Conservation (phyloP, 1,139 yeast genomes). For the Yamadazyma epiphylla region DNA sequence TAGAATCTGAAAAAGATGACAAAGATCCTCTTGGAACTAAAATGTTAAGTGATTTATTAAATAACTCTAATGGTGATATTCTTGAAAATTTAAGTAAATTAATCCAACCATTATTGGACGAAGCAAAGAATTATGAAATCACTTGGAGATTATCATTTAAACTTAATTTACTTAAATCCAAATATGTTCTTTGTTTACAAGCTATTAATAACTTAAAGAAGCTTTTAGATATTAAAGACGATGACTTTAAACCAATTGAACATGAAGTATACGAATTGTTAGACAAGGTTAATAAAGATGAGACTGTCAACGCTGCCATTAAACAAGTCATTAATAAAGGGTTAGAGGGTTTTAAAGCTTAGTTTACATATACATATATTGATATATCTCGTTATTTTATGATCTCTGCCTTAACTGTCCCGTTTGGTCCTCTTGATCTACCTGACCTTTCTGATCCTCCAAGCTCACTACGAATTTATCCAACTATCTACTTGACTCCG, state of each 20-base stretch:
- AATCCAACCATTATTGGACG: conserved; percentile 30
- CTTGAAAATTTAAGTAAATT: conserved; percentile 27
- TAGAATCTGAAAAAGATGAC: conserved; percentile 44
- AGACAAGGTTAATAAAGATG: conserved; percentile 21
- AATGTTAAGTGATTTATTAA: conserved; percentile 24
- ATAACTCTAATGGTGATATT: conserved; percentile 21
- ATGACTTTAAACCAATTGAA: conserved; percentile 19
- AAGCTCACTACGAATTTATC: conserved; percentile 44
- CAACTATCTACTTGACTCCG: conserved; percentile 57
- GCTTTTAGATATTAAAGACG: conserved; percentile 18
- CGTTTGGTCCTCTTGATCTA: no score
- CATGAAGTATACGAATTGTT: conserved; percentile 24
- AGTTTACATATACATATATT: conserved; percentile 1
- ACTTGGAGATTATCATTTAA: conserved; percentile 39
- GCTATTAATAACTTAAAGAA: conserved; percentile 37
- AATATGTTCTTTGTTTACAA: conserved; percentile 46
- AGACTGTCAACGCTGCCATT: conserved; percentile 36
- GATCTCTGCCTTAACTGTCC: no score
- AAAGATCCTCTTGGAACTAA: conserved; percentile 48
- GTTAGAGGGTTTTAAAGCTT: conserved; percentile 14
- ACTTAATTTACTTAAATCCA: conserved; percentile 36
- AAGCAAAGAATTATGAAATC: conserved; percentile 29
- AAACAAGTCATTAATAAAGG: conserved; percentile 44
- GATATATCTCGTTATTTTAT: no score
- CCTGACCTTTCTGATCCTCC: no score